Base-by-base conservation (phyloP, 352 stramenopile species). In the Phytophthora tentaculata region DNA sequence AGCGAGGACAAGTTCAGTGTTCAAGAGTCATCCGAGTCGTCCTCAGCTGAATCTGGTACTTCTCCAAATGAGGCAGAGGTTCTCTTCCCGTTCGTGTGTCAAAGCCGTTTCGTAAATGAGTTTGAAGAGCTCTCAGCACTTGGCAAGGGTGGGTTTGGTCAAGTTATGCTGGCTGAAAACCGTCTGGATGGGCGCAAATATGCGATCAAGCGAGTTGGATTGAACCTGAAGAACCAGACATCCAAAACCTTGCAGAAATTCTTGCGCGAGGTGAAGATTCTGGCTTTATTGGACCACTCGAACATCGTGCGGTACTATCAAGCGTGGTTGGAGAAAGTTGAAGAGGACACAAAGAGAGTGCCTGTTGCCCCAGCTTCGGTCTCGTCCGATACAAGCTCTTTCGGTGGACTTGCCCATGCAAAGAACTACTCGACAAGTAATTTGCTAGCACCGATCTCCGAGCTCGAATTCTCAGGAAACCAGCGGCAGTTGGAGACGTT, bases 281-380 rank as follows among this genome's bases (percentile, higher is more conserved):
- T 98, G 28, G 94, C 92, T 3, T 61, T 94, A 37, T 73, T 98
- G 32, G 93, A 98, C 72, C 94, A 98, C 80, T 79, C 89, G 1
- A 98, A 98, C 77, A 96, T 98, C 52, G 94, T 98, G 2, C 80
- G 93, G 23, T 96, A 95, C 69, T 98, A 98, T 61, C 83, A 93
- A 65, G 90, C 91, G 17, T 97, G 90, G 90, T 71, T 97, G 5
- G 90, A 97, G 59, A 95, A 92, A 50, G 81, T 97, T 3, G 88
- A 91, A 62, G 77, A 93, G 51, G 76, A 66, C 5, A 58, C 61
- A 39, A 67, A 69, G 24, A 41, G 35, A 26, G 39, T 29, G 3
- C 63, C 70, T 1, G 43, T 47, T 20, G 55, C 64, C 14, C 53
- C 56, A 14, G 72, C 68, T 19, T 70, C 57, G 16, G 48, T 68